Conservation (phyloP, 1,139 yeast genomes). For the Pichia kudriavzevii region DNA sequence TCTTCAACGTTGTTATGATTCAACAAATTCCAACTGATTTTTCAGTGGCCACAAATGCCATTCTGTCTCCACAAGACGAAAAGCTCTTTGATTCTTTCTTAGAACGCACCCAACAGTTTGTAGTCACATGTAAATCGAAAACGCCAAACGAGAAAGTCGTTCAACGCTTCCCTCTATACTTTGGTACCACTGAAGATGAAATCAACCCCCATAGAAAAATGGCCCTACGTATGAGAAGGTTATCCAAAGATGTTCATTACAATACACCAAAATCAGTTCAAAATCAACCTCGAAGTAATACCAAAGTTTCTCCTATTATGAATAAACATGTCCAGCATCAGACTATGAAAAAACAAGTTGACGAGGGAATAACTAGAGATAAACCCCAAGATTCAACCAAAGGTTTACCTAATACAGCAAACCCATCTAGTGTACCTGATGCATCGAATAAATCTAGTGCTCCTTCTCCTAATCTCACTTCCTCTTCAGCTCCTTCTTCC, state of each 20-base stretch:
- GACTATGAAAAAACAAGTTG: too few species aligned
- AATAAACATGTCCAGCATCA: too few species aligned
- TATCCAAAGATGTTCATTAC: constrained; percentile 14
- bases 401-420: too few species aligned
- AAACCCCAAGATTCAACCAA: too few species aligned
- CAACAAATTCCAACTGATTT: too few species aligned
- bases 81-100: constrained; percentile 17
- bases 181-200: constrained; percentile 27
- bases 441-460: too few species aligned
- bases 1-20: too few species aligned
- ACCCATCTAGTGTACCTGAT: too few species aligned
- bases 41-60: neutral
- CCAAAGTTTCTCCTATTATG: too few species aligned
- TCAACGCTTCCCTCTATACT: constrained; percentile 23
- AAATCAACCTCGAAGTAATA: constrained; percentile 7
- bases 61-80: constrained; percentile 16
- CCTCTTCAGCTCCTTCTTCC: too few species aligned
- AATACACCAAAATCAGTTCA: constrained; percentile 11
- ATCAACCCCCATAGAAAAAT: constrained; percentile 20
- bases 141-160: constrained; percentile 7
- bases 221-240: constrained; percentile 19
- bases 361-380: too few species aligned
- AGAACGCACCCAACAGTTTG: constrained; percentile 16
- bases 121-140: constrained; percentile 15
- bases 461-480: too few species aligned